phyloP scores from a whole-genome alignment of 2,329 filamentous ascomycete species.

The Aspergillus clavatus region DNA sequence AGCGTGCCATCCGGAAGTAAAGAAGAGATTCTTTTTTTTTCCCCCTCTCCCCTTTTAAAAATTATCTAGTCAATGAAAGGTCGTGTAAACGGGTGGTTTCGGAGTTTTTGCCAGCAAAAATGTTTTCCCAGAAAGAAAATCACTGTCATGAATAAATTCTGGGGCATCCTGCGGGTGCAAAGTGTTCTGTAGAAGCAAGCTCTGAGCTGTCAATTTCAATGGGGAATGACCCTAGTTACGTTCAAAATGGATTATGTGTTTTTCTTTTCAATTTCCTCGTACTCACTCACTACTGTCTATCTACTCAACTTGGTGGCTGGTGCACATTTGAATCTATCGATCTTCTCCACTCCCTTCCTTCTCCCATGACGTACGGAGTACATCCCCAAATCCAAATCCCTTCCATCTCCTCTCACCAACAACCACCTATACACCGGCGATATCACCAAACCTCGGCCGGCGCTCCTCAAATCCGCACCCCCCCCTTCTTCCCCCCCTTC shows the following conservation, averaged over 20 bases:
- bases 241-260: too few species aligned
- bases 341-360: too few species aligned
- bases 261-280: too few species aligned
- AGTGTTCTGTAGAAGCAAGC: slow-evolving; percentile 29
- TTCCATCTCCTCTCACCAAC: slow-evolving; percentile 48
- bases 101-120: slow-evolving; percentile 34
- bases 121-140: slow-evolving; percentile 5
- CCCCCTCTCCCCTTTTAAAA: too few species aligned
- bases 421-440: slow-evolving; percentile 57
- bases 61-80: too few species aligned
- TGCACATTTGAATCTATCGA: too few species aligned
- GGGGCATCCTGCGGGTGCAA: background rate
- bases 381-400: slow-evolving; percentile 29
- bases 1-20: slow-evolving; percentile 99
- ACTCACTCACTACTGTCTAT: too few species aligned
- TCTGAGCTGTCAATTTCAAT: slow-evolving; percentile 1
- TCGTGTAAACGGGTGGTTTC: slow-evolving; percentile 28
- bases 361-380: slow-evolving; percentile 43
- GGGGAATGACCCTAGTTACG: slow-evolving; percentile 28
- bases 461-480: slow-evolving; percentile 44
- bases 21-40: slow-evolving; percentile 39
- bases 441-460: slow-evolving; percentile 48
- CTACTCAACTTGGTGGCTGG: too few species aligned
- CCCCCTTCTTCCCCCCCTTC: slow-evolving; percentile 54
- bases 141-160: slow-evolving; percentile 20